Base-by-base conservation (phyloP, 1,284 basidiomycete genomes). In the Vanrija humicola region DNA sequence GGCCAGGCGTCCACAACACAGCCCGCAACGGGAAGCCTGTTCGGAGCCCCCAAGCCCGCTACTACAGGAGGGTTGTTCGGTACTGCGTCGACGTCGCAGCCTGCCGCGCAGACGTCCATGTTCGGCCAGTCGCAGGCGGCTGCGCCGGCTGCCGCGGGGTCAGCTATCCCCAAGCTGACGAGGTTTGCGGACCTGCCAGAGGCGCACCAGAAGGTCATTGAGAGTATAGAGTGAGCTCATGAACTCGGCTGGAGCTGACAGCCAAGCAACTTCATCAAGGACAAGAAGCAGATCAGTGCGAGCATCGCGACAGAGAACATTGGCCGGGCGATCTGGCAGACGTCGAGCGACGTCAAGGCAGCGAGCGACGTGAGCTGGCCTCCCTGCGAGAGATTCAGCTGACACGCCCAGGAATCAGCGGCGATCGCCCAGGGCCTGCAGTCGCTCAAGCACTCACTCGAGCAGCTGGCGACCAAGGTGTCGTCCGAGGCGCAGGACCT, bases 121-220 rank as follows among this genome's bases (percentile, higher is more conserved):
- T 53, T 53, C 34, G 46, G 46, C 18, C 21, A 42, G 40, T 46
- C 38, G 0, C 39, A 47, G 46, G 43, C 44, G 6, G 26, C 14
- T 5, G 10, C 26, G 9, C 15, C 29, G 34, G 38, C 25, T 2
- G 28, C 56, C 19, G 15, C 15, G 10, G 46, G 50, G 21, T 57
- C 55, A 3, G 66, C 65, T 0, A 29, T 71, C 34, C 64, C 47
- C 48, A 74, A 73, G 58, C 61, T 57, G 10, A 70, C 70, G 14
- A 72, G 67, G 54, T 74, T 72, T 49, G 58, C 71, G 3, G 73
- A 75, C 42, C 52, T 72, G 12, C 72, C 72, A 0, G 72, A 70
- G 43, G 25, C 48, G 5, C 52, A 52, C 2, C 73, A 75, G 58
- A 72, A 70, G 60, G 54, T 50, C 19, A 65, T 75, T 26, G 71